Conservation (phyloP, 306 rosid species). For the Acacia acuminata region DNA sequence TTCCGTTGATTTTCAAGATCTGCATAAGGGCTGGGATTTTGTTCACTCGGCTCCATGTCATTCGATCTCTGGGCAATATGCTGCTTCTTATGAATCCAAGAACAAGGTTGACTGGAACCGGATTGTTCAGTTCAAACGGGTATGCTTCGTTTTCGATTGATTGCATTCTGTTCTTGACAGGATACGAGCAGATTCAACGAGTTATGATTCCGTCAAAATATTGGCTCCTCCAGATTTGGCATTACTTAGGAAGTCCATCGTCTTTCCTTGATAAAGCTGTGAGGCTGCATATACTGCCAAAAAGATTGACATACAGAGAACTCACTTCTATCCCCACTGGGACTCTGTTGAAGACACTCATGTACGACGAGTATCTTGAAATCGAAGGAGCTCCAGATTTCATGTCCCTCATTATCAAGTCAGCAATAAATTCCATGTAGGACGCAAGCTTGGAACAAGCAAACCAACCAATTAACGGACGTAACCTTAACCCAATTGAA, state of each 20-base stretch:
- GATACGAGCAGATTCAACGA: conserved; percentile 35
- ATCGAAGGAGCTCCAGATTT: conserved; percentile 40
- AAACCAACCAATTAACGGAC: too few relatives aligned
- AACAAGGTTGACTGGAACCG: conserved; percentile 49
- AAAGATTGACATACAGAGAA: conserved; percentile 44
- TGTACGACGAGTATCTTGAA: conserved; percentile 45
- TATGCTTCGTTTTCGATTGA: conserved; percentile 40
- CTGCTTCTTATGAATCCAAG: conserved; percentile 13
- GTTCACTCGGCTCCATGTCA: conserved; percentile 42
- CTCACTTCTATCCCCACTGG: conserved; percentile 47
- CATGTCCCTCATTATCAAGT: conserved; percentile 32
- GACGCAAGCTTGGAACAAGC: too few relatives aligned
- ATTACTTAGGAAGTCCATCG: conserved; percentile 38
- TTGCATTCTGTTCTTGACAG: conserved; percentile 52
- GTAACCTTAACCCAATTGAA: too few relatives aligned
- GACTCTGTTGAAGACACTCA: conserved; percentile 47
- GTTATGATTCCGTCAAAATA: conserved; percentile 44
- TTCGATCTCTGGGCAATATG: conserved; percentile 10
- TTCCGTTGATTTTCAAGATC: conserved; percentile 40
- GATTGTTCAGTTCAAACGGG: conserved; percentile 50
- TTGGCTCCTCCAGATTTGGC: conserved; percentile 66
- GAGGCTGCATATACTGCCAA: conserved; percentile 72
- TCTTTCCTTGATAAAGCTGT: conserved; percentile 52
- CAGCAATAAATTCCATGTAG: too few relatives aligned
- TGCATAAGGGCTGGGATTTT: conserved; percentile 30